These are phyloP conservation scores for Diaporthe sp. DNA, from an alignment of 2,329 filamentous ascomycete genomes.

Conservation along the genomic window DNA sequence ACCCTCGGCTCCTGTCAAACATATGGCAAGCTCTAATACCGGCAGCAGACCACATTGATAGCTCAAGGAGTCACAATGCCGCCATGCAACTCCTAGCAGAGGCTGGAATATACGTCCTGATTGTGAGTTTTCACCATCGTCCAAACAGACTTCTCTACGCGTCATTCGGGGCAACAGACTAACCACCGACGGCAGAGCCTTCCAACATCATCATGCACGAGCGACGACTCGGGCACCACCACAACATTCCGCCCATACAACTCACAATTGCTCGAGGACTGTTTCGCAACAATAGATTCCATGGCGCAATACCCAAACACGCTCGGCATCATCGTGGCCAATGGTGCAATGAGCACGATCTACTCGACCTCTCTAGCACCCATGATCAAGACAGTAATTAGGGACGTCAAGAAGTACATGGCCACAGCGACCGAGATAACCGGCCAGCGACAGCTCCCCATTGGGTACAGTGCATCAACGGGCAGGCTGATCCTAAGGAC, in stretches of 20 bases:
- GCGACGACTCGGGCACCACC: slow-evolving; percentile 34
- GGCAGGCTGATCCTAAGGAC: slow-evolving; percentile 36
- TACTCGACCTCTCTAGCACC: slow-evolving; percentile 40
- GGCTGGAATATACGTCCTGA: slow-evolving; percentile 48
- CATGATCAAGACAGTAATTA: slow-evolving; percentile 46
- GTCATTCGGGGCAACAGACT: not conserved
- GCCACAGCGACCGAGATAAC: slow-evolving; percentile 27
- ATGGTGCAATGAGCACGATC: slow-evolving; percentile 42
- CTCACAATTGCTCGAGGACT: slow-evolving; percentile 39
- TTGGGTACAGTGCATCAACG: slow-evolving; percentile 41
- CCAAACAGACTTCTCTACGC: too few species aligned
- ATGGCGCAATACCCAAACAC: slow-evolving; percentile 49
- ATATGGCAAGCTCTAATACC: not conserved
- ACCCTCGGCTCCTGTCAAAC: not conserved
- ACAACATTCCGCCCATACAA: slow-evolving; percentile 44
- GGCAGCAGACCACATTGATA: slow-evolving; percentile 36
- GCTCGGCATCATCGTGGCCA: slow-evolving; percentile 46
- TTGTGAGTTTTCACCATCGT: slow-evolving; percentile 41
- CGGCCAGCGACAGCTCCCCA: slow-evolving; percentile 37
- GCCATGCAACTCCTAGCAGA: slow-evolving; percentile 40
- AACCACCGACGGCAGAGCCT: slow-evolving; percentile 22
- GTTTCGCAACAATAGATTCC: slow-evolving; percentile 46
- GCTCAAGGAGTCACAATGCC: slow-evolving; percentile 32
- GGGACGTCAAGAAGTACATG: slow-evolving; percentile 50
- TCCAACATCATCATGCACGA: slow-evolving; percentile 35